Base-by-base conservation (phyloP, 2,329 filamentous ascomycete genomes). In the Gaeumannomyces tritici region DNA sequence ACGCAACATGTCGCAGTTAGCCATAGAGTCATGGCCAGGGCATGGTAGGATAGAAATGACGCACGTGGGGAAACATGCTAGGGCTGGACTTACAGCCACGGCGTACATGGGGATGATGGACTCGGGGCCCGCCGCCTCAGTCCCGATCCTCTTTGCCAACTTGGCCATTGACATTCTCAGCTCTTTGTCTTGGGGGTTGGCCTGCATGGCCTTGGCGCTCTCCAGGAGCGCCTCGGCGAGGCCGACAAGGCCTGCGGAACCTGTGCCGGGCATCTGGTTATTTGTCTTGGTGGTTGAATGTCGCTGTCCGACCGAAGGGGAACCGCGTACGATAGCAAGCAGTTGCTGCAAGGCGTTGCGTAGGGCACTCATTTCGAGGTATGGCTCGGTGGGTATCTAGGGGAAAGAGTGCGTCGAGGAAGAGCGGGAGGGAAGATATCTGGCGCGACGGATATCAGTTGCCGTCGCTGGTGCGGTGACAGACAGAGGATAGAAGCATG, bases 51-150 rank as follows among this genome's bases (percentile, higher is more conserved):
- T 31, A 31, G 31, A 9, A 4, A 9, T 31, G 31, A 21, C 7
- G 51, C 51, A 26, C 4, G 54, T 27, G 12, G n/a, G 55, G 55
- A 26, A 15, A 11, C 3, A 51, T 51, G 2, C 3, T 21, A n/a
- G 4, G 8, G n/a, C 18, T 9, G 21, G 42, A 58, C 56, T 29
- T 33, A 58, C 56, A 29, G 56, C 29, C 15, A 33, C 29, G 11
- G 56, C 56, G 18, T 58, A 58, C 56, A 58, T 58, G 26, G 56
- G 56, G 56, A 58, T 29, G 56, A 58, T 58, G 13, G 27, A 29
- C 28, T 58, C 56, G 13, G 56, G 26, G 2, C 56, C 56, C 7
- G 26, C 29, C 21, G 56, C 56, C 29, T 58, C 56, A 29, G 29
- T 24, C 7, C 29, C 27, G 18, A 58, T 35, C 56, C 28, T 58